Base-by-base conservation (phyloP, 371 early-diverging fungal genomes). In the Mucor plumbeus region DNA sequence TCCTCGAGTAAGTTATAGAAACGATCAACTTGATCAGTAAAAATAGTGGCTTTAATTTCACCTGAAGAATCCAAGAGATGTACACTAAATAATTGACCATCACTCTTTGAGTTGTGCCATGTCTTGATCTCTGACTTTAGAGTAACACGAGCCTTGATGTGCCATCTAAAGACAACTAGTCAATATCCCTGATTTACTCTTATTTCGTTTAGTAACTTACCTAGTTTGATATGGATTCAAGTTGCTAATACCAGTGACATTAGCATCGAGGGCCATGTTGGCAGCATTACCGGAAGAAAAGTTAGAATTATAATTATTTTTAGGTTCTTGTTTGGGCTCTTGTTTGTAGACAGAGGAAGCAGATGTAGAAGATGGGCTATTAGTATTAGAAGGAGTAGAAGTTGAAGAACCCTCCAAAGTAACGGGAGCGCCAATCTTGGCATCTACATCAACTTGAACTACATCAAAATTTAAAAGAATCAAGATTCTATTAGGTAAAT, bases 11-110 rank as follows among this genome's bases (percentile, higher is more conserved):
- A 38, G 26, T 90, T 80, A 67, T 87, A 94, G 61, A 92, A 88
- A 54, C 78, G 75, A 65, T 90, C 92, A 3, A 92, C 95, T 64
- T 90, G 87, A 53, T 94, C 94, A 54, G 88, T 91, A 77, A 99
- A 99, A 17, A 82, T 92, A 5, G 96, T 96, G 3, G 92, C 96
- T 54, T 91, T 88, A 67, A 99, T 98, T 70, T 97, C 97, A 53
- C 95, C 94, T 35, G 89, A 86, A 64, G 93, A 91, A 74, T 99
- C 99, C 35, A 92, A 81, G 53, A 99, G 79, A 15, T 90, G 91
- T 55, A 95, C 88, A 73, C 90, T 94, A 73, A 98, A 98, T 4
- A 99, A 86, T 65, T 90, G 91, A 15, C 99, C 99, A 40, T 91
- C 89, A 15, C 92, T 92, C 13, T 84, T 80, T 9, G 75, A 77